phyloP scores from a whole-genome alignment of 768 basidiomycete genomes.

The Trametes maxima region DNA sequence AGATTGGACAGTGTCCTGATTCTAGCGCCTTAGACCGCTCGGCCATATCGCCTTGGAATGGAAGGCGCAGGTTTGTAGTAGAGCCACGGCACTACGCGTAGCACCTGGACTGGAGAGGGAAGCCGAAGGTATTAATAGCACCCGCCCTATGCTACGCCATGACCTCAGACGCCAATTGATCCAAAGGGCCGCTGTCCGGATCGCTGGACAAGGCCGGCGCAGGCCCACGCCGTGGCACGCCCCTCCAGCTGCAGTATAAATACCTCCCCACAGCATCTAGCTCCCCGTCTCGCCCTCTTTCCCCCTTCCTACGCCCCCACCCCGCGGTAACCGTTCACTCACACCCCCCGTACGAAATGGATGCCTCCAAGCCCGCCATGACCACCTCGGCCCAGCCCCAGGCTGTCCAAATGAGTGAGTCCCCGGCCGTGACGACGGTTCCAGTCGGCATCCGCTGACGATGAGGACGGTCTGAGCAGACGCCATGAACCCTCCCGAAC shows the following conservation, averaged over 20 bases:
- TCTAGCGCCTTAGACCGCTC: slow-evolving; percentile 28
- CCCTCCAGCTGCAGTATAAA: slow-evolving; percentile 10
- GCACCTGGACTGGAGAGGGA: too few relatives aligned
- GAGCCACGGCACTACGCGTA: too few relatives aligned
- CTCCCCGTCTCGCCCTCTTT: background rate
- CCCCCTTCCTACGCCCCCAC: background rate
- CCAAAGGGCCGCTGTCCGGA: background rate
- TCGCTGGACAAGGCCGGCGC: slow-evolving; percentile 3
- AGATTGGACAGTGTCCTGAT: slow-evolving; percentile 30
- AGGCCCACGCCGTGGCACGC: background rate
- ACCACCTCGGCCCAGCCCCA: slow-evolving; percentile 56
- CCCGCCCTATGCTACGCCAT: background rate
- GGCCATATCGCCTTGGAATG: slow-evolving; percentile 22
- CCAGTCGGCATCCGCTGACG: background rate
- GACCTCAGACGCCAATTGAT: slow-evolving; percentile 16
- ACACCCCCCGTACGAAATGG: slow-evolving; percentile 28
- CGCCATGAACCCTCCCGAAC: slow-evolving; percentile 48
- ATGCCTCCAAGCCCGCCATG: slow-evolving; percentile 33
- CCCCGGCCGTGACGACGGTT: background rate
- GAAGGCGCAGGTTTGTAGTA: too few relatives aligned
- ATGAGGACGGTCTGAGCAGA: slow-evolving; percentile 33
- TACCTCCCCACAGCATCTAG: background rate
- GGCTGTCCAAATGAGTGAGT: slow-evolving; percentile 66
- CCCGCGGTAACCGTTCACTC: slow-evolving; percentile 1
- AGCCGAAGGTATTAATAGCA: slow-evolving; percentile 7